Evolutionary conservation across 202 grass and related monocot species (phyloP).

Genomic region (Saccharum hybrid): DNA sequence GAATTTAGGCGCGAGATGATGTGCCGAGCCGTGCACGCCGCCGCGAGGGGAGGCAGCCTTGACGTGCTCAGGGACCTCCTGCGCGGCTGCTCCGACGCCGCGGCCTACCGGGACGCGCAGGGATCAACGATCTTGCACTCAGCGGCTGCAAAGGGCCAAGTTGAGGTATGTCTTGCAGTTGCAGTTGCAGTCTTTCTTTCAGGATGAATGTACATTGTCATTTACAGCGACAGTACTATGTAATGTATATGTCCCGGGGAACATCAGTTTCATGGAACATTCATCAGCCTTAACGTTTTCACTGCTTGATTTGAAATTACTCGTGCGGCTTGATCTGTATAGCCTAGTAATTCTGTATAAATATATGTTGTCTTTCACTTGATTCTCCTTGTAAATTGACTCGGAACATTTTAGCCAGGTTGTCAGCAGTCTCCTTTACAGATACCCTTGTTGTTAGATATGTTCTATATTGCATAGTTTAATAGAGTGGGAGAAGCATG

Average conservation of each 20-base stretch:
- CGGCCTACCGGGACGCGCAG: slow-evolving; percentile 65
- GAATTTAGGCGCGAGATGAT: slow-evolving; percentile 73
- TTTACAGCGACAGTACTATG: neutral
- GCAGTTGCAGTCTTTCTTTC: neutral
- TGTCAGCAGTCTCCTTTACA: neutral
- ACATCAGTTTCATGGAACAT: neutral
- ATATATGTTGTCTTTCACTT: neutral
- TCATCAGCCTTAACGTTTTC: neutral
- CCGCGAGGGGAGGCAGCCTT: slow-evolving; percentile 75
- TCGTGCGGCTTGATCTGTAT: neutral
- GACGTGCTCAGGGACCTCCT: slow-evolving; percentile 78
- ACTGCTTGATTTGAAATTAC: neutral
- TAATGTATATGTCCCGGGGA: neutral
- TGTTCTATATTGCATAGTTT: neutral
- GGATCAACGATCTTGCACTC: slow-evolving; percentile 83
- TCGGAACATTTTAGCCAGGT: slow-evolving; percentile 23
- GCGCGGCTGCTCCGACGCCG: slow-evolving; percentile 53
- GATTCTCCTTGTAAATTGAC: neutral
- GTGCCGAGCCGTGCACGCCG: slow-evolving; percentile 77
- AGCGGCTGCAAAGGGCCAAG: slow-evolving; percentile 66
- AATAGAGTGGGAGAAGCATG: neutral
- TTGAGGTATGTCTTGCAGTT: slow-evolving; percentile 56
- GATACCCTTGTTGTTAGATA: neutral
- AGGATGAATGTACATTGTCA: neutral
- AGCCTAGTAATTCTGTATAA: neutral